These are phyloP conservation scores for Ophiobolus disseminans DNA, from an alignment of 2,329 filamentous ascomycete species.

Conservation along the genomic window DNA sequence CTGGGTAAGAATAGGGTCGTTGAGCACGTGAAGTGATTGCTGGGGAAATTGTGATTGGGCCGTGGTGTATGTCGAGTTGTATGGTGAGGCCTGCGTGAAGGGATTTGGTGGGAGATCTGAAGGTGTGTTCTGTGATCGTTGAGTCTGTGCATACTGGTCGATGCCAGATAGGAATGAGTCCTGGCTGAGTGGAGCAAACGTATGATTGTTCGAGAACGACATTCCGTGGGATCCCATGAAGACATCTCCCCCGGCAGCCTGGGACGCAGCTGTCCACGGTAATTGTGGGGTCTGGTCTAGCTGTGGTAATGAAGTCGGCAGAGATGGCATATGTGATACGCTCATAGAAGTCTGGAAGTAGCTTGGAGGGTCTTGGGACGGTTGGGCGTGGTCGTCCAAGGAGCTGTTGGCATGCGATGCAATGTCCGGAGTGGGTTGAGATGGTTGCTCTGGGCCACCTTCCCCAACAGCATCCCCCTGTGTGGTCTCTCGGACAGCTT, in stretches of 20 bases:
- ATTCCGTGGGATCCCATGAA: slow-evolving; percentile 35
- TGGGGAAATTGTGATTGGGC: slow-evolving; percentile 25
- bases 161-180: slow-evolving; percentile 49
- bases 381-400: slow-evolving; percentile 4
- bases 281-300: slow-evolving; percentile 22
- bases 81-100: slow-evolving; percentile 28
- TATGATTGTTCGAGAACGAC: slow-evolving; percentile 36
- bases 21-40: slow-evolving; percentile 37
- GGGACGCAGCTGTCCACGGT: slow-evolving; percentile 34
- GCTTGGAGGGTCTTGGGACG: slow-evolving; percentile 4
- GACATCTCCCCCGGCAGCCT: slow-evolving; percentile 25
- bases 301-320: slow-evolving; percentile 23
- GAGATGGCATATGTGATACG: slow-evolving; percentile 16
- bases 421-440: not conserved
- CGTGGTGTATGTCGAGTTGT: slow-evolving; percentile 28
- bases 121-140: slow-evolving; percentile 20
- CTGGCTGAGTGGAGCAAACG: slow-evolving; percentile 43
- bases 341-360: slow-evolving; percentile 20
- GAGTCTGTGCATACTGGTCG: slow-evolving; percentile 42
- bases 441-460: slow-evolving; percentile 6
- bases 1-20: slow-evolving; percentile 32
- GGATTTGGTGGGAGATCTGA: slow-evolving; percentile 34
- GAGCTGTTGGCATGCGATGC: slow-evolving; percentile 1
- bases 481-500: slow-evolving; percentile 2
- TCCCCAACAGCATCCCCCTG: not conserved